These are phyloP conservation scores for Colletotrichum melonis DNA, from an alignment of 2,329 filamentous ascomycete genomes.

Conservation along the genomic window DNA sequence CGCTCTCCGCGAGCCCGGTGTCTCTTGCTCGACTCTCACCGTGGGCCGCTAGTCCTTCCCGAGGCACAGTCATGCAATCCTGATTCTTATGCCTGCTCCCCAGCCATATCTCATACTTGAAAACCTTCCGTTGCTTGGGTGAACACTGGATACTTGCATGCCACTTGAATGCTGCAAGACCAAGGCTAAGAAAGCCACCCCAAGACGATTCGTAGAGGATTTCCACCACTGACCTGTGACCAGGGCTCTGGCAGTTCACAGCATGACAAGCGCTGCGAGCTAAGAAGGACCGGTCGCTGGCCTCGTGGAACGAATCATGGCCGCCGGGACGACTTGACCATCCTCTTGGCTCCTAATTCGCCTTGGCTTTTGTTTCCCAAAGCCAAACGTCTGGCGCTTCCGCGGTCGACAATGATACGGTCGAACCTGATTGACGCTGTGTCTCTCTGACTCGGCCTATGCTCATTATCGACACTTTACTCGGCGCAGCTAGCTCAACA, in stretches of 20 bases:
- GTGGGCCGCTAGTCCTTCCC: constrained; percentile 2
- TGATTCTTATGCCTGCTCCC: not conserved
- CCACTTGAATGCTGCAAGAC: constrained; percentile 11
- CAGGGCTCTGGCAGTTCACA: constrained; percentile 25
- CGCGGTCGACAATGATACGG: constrained; percentile 7
- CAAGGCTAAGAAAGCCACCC: not conserved
- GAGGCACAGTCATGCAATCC: constrained; percentile 2
- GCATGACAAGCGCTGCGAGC: constrained; percentile 30
- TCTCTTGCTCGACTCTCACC: constrained; percentile 17
- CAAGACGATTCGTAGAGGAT: constrained; percentile 2
- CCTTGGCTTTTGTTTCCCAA: not conserved
- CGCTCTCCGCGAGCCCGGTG: constrained; percentile 7
- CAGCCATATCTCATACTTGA: not conserved
- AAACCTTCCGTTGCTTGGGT: not conserved
- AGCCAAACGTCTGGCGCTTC: not conserved
- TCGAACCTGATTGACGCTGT: constrained; percentile 19
- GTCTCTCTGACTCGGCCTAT: constrained; percentile 12
- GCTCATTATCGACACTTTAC: constrained; percentile 4
- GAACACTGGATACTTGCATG: constrained; percentile 23
- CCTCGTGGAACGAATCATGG: constrained; percentile 17
- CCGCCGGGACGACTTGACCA: constrained; percentile 1
- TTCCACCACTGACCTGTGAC: constrained; percentile 14
- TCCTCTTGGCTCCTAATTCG: constrained; percentile 11
- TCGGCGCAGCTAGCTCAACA: constrained; percentile 1
- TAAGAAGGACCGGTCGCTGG: constrained; percentile 18